Percentiles rank a stretch among this genome's conserved stretches.
These are phyloP conservation scores for Calonectria pseudoturangicola DNA, from an alignment of 2,329 filamentous ascomycete species.

Conservation along the genomic window DNA sequence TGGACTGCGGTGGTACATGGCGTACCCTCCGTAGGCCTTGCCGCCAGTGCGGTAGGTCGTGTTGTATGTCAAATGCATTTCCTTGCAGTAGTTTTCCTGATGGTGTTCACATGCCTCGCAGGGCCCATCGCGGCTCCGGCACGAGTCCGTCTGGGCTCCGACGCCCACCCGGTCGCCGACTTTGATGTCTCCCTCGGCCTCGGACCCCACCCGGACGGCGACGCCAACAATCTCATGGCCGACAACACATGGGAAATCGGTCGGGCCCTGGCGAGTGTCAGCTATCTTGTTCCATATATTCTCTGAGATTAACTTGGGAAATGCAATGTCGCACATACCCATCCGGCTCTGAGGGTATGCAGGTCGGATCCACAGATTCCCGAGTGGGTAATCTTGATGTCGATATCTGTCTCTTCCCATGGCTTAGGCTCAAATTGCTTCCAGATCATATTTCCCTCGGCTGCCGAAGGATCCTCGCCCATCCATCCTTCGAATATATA, in stretches of 20 bases:
- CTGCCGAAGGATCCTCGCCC: constrained; percentile 63
- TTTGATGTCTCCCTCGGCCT: constrained; percentile 69
- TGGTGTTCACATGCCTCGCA: constrained; percentile 73
- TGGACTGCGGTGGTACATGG: constrained; percentile 55
- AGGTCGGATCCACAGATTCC: constrained; percentile 79
- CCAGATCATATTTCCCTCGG: constrained; percentile 73
- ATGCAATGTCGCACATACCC: constrained; percentile 58
- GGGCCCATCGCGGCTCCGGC: constrained; percentile 73
- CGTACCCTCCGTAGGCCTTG: constrained; percentile 77
- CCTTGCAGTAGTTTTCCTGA: constrained; percentile 81
- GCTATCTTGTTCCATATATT: constrained; percentile 64
- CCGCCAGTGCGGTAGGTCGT: constrained; percentile 76
- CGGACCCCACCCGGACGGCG: constrained; percentile 71
- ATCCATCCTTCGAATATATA: constrained; percentile 51
- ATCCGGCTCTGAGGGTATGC: constrained; percentile 74
- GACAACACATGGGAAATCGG: constrained; percentile 69
- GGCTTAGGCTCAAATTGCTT: constrained; percentile 76
- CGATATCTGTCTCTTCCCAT: constrained; percentile 80
- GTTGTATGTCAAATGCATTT: constrained; percentile 77
- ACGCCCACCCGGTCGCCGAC: constrained; percentile 80
- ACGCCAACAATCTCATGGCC: constrained; percentile 80
- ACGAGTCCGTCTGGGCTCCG: constrained; percentile 80
- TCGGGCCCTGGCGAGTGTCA: constrained; percentile 45
- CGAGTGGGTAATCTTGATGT: constrained; percentile 79
- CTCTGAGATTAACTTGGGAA: constrained; percentile 58